Percentiles rank a stretch among this genome's conserved stretches.
Evolutionary conservation across 495 filamentous ascomycete species (phyloP).

Genomic region (Xylaria cubensis): DNA sequence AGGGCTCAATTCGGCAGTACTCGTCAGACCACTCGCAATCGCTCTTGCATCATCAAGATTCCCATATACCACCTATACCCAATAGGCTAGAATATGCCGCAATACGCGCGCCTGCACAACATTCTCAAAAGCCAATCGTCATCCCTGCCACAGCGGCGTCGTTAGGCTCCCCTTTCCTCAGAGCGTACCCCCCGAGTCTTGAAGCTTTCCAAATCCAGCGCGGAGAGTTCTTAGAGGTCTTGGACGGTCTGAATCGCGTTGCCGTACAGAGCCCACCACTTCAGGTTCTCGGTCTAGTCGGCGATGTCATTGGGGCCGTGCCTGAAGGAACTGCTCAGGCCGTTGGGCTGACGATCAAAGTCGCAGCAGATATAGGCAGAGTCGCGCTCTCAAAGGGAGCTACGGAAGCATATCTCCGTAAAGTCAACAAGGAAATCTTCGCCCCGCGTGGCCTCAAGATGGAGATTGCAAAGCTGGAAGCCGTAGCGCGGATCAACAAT

Average conservation of each 20-base stretch:
- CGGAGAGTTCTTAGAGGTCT: not conserved
- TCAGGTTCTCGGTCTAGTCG: conserved; percentile 9
- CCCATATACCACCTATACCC: not conserved
- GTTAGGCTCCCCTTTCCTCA: conserved; percentile 17
- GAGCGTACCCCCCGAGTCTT: conserved; percentile 14
- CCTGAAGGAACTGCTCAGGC: not conserved
- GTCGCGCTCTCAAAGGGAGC: conserved; percentile 5
- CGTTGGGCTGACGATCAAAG: not conserved
- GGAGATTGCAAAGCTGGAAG: conserved; percentile 14
- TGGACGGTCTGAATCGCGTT: conserved; percentile 16
- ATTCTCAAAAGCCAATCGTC: not conserved
- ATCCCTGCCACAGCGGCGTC: conserved; percentile 7
- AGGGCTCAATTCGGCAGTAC: not conserved
- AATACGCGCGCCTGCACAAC: not conserved
- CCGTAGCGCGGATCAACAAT: conserved; percentile 8
- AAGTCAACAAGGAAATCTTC: conserved; percentile 8
- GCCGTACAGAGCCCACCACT: conserved; percentile 17
- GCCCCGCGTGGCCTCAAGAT: conserved; percentile 14
- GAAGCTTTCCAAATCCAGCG: conserved; percentile 10
- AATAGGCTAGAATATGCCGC: not conserved
- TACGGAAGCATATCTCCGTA: conserved; percentile 10
- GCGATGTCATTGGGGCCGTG: not conserved
- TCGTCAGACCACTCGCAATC: not conserved
- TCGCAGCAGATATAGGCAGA: not conserved
- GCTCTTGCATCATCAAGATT: not conserved